Evolutionary conservation across 176 grass and related monocot species (phyloP), one percentile per base, ranked within the genome.

Genomic region (Carex kokanica): DNA sequence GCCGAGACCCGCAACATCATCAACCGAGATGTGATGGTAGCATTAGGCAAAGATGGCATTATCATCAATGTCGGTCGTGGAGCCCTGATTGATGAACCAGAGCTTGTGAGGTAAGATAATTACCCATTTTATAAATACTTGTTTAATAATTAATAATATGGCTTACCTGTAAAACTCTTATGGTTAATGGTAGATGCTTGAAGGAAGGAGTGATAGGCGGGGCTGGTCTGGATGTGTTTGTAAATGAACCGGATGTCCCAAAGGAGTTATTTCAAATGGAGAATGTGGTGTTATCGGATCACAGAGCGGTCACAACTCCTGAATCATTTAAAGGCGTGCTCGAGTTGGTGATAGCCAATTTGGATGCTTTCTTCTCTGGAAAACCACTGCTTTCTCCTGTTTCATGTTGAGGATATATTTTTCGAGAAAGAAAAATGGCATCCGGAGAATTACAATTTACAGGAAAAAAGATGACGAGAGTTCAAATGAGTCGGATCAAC

Each of bases 11-110:
- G 36, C 18, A 82, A 23, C 40, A 17, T 91, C 63, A 84, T 89
- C 36, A 53, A 80, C 60, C 34, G 86, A 0, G 89, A 81, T 49
- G 92, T 91, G 43, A 85, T 94, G 92, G 70, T 83, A 62, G 84
- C 92, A 85, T 85, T 94, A 57, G 92, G 92, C 12, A 52, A 34
- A 18, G 52, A 70, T 32, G 92, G 92, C 24, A 45, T 91, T 53
- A 81, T 94, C 18, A 71, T 94, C 7, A 94, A 94, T 83, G 69
- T 94, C 8, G 89, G 89, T 11, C 89, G 89, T 13, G 92, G 92
- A 20, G 89, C 84, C 0, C 89, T 94, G 0, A 85, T 94, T 0
- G 92, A 94, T 85, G 92, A 94, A 81, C 83, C 86, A 34, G 92
- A 94, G 88, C 78, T 94, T n/a, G 89, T 94, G 7, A 20, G 84